phyloP scores from a whole-genome alignment of 106 monocot species.

The Phalaenopsis aphrodite region DNA sequence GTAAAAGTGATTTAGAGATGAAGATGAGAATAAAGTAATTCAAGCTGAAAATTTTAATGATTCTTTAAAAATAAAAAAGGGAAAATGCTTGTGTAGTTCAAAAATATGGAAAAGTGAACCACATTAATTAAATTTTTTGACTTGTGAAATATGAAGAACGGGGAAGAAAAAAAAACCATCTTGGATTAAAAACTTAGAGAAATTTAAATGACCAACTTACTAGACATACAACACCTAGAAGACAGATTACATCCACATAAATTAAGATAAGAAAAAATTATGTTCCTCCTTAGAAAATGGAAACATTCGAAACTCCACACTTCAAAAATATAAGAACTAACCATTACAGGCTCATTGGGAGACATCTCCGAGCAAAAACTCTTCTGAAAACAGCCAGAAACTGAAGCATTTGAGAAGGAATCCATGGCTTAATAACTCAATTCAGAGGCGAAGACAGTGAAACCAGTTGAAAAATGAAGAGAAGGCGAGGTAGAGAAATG shows the following conservation, averaged over 20 bases:
- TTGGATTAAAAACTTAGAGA: too few relatives aligned
- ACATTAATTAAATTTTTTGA: neutral
- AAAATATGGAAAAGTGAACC: neutral
- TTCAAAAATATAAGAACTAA: neutral
- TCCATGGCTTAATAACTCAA: slow-evolving; percentile 17
- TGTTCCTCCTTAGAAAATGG: too few relatives aligned
- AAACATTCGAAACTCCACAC: neutral
- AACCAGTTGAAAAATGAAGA: neutral
- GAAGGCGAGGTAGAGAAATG: slow-evolving; percentile 12
- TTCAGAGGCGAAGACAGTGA: neutral
- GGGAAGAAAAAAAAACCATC: too few relatives aligned
- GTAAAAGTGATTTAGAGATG: neutral
- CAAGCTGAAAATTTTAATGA: neutral
- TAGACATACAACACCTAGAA: too few relatives aligned
- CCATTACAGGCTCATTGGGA: slow-evolving; percentile 2
- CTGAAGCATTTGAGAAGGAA: slow-evolving; percentile 15
- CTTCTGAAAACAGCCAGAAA: neutral
- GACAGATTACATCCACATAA: too few relatives aligned
- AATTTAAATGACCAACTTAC: too few relatives aligned
- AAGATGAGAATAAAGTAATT: neutral
- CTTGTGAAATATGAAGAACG: neutral
- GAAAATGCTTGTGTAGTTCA: neutral
- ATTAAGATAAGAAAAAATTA: too few relatives aligned
- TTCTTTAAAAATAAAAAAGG: neutral
- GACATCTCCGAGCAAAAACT: neutral